Conservation (phyloP, 2,329 filamentous ascomycete genomes). For the Penicillium carneum region DNA sequence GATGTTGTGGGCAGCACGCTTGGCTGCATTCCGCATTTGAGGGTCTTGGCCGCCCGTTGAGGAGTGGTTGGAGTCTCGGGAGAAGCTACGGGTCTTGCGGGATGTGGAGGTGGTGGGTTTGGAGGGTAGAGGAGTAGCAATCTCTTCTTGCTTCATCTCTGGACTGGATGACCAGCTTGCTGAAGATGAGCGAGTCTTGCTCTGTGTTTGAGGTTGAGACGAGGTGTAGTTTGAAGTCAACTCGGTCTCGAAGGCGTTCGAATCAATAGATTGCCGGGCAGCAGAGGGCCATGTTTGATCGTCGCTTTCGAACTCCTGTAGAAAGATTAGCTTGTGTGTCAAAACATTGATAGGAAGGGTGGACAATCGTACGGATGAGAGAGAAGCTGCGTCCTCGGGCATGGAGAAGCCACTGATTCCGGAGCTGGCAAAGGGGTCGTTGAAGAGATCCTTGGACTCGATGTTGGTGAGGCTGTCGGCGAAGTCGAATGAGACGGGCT, state of each 20-base stretch:
- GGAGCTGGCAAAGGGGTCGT: slow-evolving; percentile 41
- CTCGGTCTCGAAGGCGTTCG: slow-evolving; percentile 22
- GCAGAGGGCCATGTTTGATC: slow-evolving; percentile 44
- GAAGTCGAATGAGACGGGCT: slow-evolving; percentile 42
- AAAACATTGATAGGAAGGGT: not conserved
- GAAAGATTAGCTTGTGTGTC: slow-evolving; percentile 4
- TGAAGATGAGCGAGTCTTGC: slow-evolving; percentile 22
- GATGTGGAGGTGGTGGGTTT: slow-evolving; percentile 26
- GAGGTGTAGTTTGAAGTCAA: slow-evolving; percentile 14
- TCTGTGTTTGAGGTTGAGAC: slow-evolving; percentile 19
- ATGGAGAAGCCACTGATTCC: slow-evolving; percentile 45
- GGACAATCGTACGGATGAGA: slow-evolving; percentile 33
- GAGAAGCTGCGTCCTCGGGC: slow-evolving; percentile 44
- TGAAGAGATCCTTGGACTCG: slow-evolving; percentile 43
- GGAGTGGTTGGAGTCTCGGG: slow-evolving; percentile 36
- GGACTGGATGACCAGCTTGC: slow-evolving; percentile 42
- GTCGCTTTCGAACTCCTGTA: slow-evolving; percentile 45
- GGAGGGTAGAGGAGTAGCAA: slow-evolving; percentile 24
- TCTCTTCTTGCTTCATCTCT: slow-evolving; percentile 39
- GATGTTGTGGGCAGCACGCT: slow-evolving; percentile 52
- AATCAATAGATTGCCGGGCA: slow-evolving; percentile 31
- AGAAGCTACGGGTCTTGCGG: slow-evolving; percentile 40
- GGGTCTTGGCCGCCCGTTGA: slow-evolving; percentile 32
- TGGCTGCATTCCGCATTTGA: slow-evolving; percentile 46
- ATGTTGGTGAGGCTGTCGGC: slow-evolving; percentile 39